Percentiles rank a stretch among this genome's conserved stretches.
phyloP scores from a whole-genome alignment of 176 grass and related monocot genomes.

The Pharus latifolius region DNA sequence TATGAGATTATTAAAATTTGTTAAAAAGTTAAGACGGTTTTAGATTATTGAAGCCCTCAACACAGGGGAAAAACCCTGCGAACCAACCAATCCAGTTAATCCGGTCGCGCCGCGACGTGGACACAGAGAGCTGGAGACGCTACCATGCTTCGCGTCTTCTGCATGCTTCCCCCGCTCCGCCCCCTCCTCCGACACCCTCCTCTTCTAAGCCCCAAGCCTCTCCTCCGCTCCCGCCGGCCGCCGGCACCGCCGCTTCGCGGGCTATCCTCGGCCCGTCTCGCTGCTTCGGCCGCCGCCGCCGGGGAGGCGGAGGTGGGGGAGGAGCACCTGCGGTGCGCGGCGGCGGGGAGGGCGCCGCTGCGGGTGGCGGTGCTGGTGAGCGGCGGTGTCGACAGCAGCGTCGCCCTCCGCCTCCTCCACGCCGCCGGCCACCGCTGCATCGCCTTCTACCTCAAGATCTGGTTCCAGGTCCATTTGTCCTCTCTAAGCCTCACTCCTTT shows the following conservation, averaged over 20 bases:
- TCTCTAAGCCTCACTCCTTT: too few species aligned
- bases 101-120: background rate
- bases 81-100: too few species aligned
- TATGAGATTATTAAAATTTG: too few species aligned
- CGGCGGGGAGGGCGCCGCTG: slow-evolving; percentile 24
- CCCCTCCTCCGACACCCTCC: slow-evolving; percentile 15
- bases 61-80: background rate
- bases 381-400: slow-evolving; percentile 94
- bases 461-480: slow-evolving; percentile 59
- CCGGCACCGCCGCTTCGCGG: background rate
- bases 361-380: slow-evolving; percentile 73
- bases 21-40: too few species aligned
- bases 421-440: slow-evolving; percentile 73
- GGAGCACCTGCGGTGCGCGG: slow-evolving; percentile 41
- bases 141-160: slow-evolving; percentile 24
- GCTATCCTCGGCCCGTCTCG: background rate
- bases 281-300: background rate
- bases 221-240: background rate
- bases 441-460: slow-evolving; percentile 97
- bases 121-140: background rate
- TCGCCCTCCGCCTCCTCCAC: slow-evolving; percentile 87
- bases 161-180: slow-evolving; percentile 19
- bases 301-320: background rate
- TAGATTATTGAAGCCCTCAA: background rate
- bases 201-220: background rate